These are phyloP conservation scores for Quercus phellos DNA, from an alignment of 331 rosid genomes.

Conservation along the genomic window DNA sequence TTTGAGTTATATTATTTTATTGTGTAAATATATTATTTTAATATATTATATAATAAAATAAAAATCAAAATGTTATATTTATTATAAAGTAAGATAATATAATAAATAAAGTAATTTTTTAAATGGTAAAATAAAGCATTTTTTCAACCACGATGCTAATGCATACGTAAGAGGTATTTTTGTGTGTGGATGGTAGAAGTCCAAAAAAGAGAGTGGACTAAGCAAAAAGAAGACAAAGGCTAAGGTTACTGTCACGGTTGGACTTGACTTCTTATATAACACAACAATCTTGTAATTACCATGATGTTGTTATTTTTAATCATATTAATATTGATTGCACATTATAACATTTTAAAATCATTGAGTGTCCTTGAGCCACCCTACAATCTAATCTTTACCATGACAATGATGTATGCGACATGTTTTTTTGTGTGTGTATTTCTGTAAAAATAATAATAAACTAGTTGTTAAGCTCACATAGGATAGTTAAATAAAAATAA, in stretches of 20 bases:
- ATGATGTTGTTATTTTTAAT: not conserved
- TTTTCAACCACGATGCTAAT: no score
- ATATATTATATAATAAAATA: accelerated
- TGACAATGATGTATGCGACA: no score
- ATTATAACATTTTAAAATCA: not conserved
- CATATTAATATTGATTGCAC: no score
- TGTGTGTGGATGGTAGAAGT: not conserved
- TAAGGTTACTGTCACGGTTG: not conserved
- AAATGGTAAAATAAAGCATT: accelerated
- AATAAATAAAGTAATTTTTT: no score
- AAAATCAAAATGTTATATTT: no score
- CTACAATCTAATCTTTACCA: not conserved
- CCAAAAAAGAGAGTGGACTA: not conserved
- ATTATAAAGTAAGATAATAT: no score
- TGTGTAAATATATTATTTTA: no score
- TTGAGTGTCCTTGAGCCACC: not conserved
- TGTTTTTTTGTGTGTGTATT: no score
- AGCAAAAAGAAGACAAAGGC: not conserved
- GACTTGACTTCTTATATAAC: not conserved
- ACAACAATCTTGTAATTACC: not conserved
- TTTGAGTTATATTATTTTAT: no score
- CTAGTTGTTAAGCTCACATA: no score
- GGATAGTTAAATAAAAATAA: no score
- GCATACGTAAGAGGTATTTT: not conserved
- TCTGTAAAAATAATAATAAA: no score